These are phyloP conservation scores for Mimosa pudica DNA, from an alignment of 306 rosid species.

Conservation along the genomic window DNA sequence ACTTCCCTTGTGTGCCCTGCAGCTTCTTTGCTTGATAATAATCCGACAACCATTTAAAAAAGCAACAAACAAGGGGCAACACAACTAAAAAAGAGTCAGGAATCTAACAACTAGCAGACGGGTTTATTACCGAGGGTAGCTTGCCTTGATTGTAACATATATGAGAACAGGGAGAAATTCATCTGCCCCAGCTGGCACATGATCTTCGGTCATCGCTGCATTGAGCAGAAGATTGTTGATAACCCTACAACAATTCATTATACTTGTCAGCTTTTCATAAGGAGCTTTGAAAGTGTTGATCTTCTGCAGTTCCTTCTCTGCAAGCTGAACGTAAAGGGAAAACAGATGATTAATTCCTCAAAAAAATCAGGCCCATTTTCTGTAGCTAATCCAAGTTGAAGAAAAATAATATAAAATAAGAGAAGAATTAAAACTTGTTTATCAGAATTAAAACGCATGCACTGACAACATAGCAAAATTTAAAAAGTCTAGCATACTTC, in stretches of 20 bases:
- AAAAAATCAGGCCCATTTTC: background rate
- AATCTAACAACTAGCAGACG: slow-evolving; percentile 35
- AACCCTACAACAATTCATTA: slow-evolving; percentile 72
- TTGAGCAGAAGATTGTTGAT: slow-evolving; percentile 73
- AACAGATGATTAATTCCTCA: slow-evolving; percentile 9
- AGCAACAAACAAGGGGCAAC: background rate
- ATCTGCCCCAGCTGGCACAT: slow-evolving; percentile 72
- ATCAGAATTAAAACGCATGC: background rate
- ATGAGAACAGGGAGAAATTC: slow-evolving; percentile 82
- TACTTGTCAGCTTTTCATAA: slow-evolving; percentile 64
- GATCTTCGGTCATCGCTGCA: slow-evolving; percentile 62
- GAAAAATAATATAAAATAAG: background rate
- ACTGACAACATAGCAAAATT: background rate
- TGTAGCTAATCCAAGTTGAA: background rate
- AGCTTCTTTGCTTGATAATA: slow-evolving; percentile 4
- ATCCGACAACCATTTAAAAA: background rate
- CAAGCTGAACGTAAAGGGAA: slow-evolving; percentile 52
- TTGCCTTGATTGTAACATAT: slow-evolving; percentile 82
- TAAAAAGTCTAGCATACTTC: background rate
- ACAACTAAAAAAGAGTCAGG: slow-evolving; percentile 5
- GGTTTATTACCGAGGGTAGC: slow-evolving; percentile 70
- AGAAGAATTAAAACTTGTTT: background rate
- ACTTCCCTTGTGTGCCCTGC: background rate
- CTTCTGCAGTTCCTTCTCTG: slow-evolving; percentile 72
- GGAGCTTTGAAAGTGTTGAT: slow-evolving; percentile 73